Base-by-base conservation (phyloP, 2,329 filamentous ascomycete species). In the Alternaria gaisen region DNA sequence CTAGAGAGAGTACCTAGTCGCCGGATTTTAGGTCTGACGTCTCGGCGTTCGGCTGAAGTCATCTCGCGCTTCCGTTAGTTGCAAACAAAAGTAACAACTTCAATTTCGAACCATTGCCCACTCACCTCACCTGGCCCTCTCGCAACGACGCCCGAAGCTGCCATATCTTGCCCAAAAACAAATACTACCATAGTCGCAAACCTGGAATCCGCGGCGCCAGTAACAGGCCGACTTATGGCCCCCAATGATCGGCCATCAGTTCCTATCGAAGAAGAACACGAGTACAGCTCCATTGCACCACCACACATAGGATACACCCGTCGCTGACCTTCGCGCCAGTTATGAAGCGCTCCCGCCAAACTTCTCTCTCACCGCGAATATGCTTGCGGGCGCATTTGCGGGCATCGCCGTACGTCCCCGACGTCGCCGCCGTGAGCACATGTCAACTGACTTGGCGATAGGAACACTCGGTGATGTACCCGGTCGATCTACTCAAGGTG, bases 401-500 rank as follows among this genome's bases (percentile, higher is more conserved):
- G 95, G 95, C 72, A 96, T 97, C 82, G 93, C 94, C 74, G 93
- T 96, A 89, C 72, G 90, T 74, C 56, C 55, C 65, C 61, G 48
- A 60, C 43, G 48, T 55, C 48, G 60, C 58, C 56, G 61, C 58
- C 54, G 47, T 61, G 41, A 44, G 54, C 53, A 56, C 48, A 42
- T 47, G 60, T 50, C 42, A 41, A 60, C 78, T 70, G 65, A 78
- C 63, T 51, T 46, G 68, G 64, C 63, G 50, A 65, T 62, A 97
- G 94, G 94, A 98, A 83, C 94, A 98, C 81, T 96, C 94, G 61
- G 94, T 97, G 74, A 98, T 99, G 95, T 99, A 99, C 78, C 95
- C 95, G 20, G 91, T 99, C 77, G 95, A 99, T 83, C 88, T 97
- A 70, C 91, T 99, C 78, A 99, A 99, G 91, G 95, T 97, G 79